Base-by-base conservation (phyloP, 305 asterid species). In the Nicotiana rustica region DNA sequence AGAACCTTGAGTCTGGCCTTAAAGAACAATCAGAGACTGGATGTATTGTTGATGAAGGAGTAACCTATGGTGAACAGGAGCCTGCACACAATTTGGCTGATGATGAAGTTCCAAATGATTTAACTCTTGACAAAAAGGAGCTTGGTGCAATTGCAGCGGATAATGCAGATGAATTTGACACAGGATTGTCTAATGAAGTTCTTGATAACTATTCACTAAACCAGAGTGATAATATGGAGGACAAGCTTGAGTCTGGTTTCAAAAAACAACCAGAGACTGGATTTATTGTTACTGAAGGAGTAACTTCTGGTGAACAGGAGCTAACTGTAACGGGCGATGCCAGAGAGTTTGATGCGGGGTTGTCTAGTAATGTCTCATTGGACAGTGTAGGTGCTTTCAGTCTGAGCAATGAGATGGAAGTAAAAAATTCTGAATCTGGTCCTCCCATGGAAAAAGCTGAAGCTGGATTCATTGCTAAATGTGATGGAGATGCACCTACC, bases 1-100 rank as follows among this genome's bases (percentile, higher is more conserved):
- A 59, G 81, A 62, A 78, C 67, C 67, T 78, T 59, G 81, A 78
- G 38, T 52, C 67, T 60, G 70, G 59, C 60, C 47, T 70, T 29
- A 44, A 70, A 12, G 78, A 70, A 21, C 18, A 70, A 44, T 70
- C 60, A 19, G 36, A 2, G 36, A 19, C 78, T 71, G 65, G 80
- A 52, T 52, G 25, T 21, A 14, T 49, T 73, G 79, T 25, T 73
- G 55, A 1, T 33, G 79, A 73, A 35, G 79, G 44, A n/a, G 7
- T 73, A 73, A 49, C 79, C 25, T 49, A 73, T 73, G 25, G 64
- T 49, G 64, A 49, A 14, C 79, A 49, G 25, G 79, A 73, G 64
- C 62, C 79, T 3, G 79, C 4, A 49, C 7, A 21, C 41, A 73
- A 49, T 60, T 60, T 60, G 38, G 57, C 61, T 79, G 75, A 65